phyloP scores from a whole-genome alignment of 352 stramenopile genomes.

The Phytophthora tubulina region DNA sequence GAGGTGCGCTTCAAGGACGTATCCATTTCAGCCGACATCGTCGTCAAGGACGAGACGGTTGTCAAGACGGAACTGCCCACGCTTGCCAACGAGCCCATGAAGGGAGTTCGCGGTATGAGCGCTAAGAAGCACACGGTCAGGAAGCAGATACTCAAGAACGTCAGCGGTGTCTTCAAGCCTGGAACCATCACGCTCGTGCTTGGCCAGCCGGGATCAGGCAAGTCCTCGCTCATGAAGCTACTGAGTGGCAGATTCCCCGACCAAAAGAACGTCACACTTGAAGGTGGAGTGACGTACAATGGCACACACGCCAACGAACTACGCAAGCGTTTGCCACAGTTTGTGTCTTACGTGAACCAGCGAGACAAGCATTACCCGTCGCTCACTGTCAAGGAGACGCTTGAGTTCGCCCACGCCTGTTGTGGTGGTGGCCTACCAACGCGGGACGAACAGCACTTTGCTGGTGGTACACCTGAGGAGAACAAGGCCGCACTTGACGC shows the following conservation, averaged over 20 bases:
- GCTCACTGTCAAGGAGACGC: conserved; percentile 64
- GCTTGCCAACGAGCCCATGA: conserved; percentile 29
- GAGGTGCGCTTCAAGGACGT: conserved; percentile 54
- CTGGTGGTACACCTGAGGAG: conserved; percentile 38
- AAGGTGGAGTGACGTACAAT: conserved; percentile 56
- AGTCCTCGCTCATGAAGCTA: conserved; percentile 62
- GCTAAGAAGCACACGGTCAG: conserved; percentile 38
- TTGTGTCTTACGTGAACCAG: conserved; percentile 50
- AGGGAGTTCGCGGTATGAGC: conserved; percentile 12
- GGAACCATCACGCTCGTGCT: conserved; percentile 57
- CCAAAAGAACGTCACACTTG: conserved; percentile 37
- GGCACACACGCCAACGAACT: conserved; percentile 18
- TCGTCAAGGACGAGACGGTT: conserved; percentile 27
- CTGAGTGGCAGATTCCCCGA: conserved; percentile 48
- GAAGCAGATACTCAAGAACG: conserved; percentile 49
- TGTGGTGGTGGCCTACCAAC: conserved; percentile 37
- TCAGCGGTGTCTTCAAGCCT: conserved; percentile 50
- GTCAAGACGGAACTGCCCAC: conserved; percentile 28
- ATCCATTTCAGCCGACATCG: conserved; percentile 43
- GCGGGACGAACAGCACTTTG: conserved; percentile 26
- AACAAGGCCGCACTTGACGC: conserved; percentile 42
- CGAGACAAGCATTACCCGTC: conserved; percentile 51
- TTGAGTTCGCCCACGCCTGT: conserved; percentile 51
- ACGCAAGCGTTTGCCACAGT: conserved; percentile 30
- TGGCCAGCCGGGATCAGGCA: conserved; percentile 52